Evolutionary conservation across 192 early-diverging fungal species (phyloP).

Genomic region (Thamnidium elegans): DNA sequence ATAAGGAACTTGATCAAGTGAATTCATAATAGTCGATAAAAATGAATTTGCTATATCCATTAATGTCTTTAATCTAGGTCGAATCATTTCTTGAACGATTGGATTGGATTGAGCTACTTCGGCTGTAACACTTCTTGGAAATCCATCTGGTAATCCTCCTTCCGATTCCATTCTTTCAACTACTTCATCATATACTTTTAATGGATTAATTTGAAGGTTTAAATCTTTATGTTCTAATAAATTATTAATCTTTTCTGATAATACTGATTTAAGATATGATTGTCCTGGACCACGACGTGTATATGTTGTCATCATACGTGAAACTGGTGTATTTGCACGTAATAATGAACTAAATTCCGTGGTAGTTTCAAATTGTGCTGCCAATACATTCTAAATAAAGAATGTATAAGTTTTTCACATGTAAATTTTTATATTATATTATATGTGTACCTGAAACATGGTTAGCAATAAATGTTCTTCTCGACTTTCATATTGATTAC

Average conservation of each 20-base stretch:
- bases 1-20: slow-evolving; percentile 87
- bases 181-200: slow-evolving; percentile 87
- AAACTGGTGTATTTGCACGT: slow-evolving; percentile 93
- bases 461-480: slow-evolving; percentile 93
- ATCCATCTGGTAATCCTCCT: slow-evolving; percentile 47
- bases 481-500: slow-evolving; percentile 92
- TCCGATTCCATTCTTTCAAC: slow-evolving; percentile 68
- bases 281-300: slow-evolving; percentile 91
- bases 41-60: slow-evolving; percentile 87
- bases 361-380: slow-evolving; percentile 86
- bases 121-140: slow-evolving; percentile 75
- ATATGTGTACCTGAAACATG: slow-evolving; percentile 80
- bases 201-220: slow-evolving; percentile 92
- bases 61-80: slow-evolving; percentile 73
- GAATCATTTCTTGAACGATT: slow-evolving; percentile 79
- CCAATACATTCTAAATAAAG: slow-evolving; percentile 59
- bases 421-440: neutral
- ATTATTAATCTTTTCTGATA: slow-evolving; percentile 78
- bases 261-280: slow-evolving; percentile 85
- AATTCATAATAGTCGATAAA: slow-evolving; percentile 81
- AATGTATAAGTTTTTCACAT: neutral
- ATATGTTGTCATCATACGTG: slow-evolving; percentile 98
- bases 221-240: slow-evolving; percentile 82
- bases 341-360: slow-evolving; percentile 85
- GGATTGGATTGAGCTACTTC: slow-evolving; percentile 80